Base-by-base conservation (phyloP, 2,329 filamentous ascomycete genomes). In the Aspergillus viridinutans region DNA sequence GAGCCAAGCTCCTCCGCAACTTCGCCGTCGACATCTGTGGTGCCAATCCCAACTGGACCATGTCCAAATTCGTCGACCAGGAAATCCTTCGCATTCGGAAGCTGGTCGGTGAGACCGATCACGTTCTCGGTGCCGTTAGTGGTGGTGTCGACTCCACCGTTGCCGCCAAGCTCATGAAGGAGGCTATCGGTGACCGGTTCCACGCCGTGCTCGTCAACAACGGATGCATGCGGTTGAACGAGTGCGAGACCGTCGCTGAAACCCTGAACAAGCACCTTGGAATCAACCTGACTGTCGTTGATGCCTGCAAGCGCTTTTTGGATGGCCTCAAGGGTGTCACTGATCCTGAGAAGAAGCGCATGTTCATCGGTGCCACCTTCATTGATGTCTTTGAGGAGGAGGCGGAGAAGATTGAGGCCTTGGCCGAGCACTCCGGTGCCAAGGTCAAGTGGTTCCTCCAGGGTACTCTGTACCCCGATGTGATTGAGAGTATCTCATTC, bases 61-160 rank as follows among this genome's bases (percentile, higher is more conserved):
- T 97, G 92, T 80, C 80, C 56, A 86, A 89, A 66, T 97, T 97
- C 68, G 81, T 90, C 8, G 84, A 90, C 60, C 83, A 90, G 68
- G 92, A 96, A 75, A 90, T 97, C 62, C 75, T 79, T 43, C 83
- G 91, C 56, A 97, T 97, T 69, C 82, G 90, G 29, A 82, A 86
- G 28, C 80, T 96, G 35, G 92, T 97, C 45, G 94, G 94, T 23
- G 83, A 87, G 28, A 87, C 83, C 55, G 92, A 84, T 1, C 93
- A 94, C 69, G 93, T 96, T 53, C 85, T 93, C 63, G 88, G 88
- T 58, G 88, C 88, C 20, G 87, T 90, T 56, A 88, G 84, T 61
- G 92, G 92, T 63, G 92, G 92, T 68, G 92, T 97, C 17, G 92
- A 97, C 74, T 89, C 85, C 10, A 97, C 92, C 2, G 92, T 97